Evolutionary conservation across 148 eudicot genomes (phyloP).

Genomic region (Vaccinium vitisidaea): DNA sequence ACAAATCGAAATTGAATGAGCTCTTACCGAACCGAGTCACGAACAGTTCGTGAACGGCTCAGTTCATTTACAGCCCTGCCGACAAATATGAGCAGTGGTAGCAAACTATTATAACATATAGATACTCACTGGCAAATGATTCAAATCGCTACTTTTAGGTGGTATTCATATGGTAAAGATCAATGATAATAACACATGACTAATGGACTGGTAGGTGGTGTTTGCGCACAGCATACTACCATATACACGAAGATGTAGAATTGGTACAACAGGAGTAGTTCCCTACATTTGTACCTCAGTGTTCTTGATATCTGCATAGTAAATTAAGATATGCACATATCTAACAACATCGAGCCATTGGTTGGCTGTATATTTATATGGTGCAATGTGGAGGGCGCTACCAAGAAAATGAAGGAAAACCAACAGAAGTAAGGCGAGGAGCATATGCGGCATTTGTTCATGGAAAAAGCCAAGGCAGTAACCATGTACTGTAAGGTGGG

Average conservation of each 20-base stretch:
- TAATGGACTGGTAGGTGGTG: background rate
- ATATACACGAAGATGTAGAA: background rate
- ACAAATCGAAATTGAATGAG: too few relatives aligned
- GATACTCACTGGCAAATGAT: background rate
- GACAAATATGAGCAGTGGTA: background rate
- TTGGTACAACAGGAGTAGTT: background rate
- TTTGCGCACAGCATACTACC: background rate
- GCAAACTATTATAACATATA: background rate
- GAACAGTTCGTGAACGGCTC: too few relatives aligned
- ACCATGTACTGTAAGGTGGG: background rate
- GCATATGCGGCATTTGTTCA: background rate
- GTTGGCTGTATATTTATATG: background rate
- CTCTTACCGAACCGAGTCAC: too few relatives aligned
- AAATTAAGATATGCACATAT: background rate
- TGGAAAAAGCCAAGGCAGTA: background rate
- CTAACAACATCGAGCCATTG: background rate
- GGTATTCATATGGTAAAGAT: background rate
- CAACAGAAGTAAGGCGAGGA: background rate
- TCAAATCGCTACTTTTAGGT: background rate
- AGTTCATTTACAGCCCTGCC: too few relatives aligned
- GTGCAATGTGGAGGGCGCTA: background rate
- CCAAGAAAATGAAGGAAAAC: background rate
- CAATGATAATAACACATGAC: background rate
- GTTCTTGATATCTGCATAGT: background rate
- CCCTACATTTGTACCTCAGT: background rate